phyloP scores from a whole-genome alignment of 2,329 filamentous ascomycete genomes.

The Cordyceps pruinosa region DNA sequence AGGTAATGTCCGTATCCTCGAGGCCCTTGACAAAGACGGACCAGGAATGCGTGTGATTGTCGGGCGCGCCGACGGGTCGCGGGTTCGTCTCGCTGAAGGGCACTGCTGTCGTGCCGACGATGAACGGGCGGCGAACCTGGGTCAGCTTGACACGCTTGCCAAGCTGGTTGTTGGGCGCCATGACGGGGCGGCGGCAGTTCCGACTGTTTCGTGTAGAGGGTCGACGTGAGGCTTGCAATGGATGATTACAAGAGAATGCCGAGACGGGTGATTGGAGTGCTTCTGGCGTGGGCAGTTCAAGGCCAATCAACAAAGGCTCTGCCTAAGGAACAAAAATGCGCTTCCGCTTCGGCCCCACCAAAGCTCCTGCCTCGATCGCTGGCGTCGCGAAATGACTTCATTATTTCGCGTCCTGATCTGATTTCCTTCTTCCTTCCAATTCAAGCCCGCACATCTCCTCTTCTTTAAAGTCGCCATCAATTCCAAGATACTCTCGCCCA shows the following conservation, averaged over 20 bases:
- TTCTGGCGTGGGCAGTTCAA: not conserved
- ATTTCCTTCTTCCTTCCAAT: not conserved
- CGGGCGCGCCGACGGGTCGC: constrained; percentile 66
- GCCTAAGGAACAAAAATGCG: constrained; percentile 10
- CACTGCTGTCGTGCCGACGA: constrained; percentile 74
- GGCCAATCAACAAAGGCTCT: not conserved
- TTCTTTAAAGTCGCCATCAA: not conserved
- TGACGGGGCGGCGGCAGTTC: constrained; percentile 23
- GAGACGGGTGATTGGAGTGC: not conserved
- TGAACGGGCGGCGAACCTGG: constrained; percentile 57
- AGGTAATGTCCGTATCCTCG: constrained; percentile 83
- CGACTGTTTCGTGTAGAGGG: not conserved
- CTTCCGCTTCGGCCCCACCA: not conserved
- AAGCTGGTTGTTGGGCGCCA: constrained; percentile 53
- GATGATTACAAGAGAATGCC: not conserved
- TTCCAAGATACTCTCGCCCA: not conserved
- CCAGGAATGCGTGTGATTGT: constrained; percentile 96
- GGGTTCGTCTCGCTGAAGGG: constrained; percentile 76
- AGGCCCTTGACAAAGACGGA: constrained; percentile 87
- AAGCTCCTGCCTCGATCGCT: constrained; percentile 9
- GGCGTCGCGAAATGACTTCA: constrained; percentile 10
- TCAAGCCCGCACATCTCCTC: not conserved
- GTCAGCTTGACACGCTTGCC: constrained; percentile 60
- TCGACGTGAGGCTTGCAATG: not conserved
- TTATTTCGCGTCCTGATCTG: constrained; percentile 5